A percentile compares a stretch with the other conserved stretches of the same genome.
Evolutionary conservation across 108 stramenopile species (phyloP).

Genomic region (Schizochytrium sp.): DNA sequence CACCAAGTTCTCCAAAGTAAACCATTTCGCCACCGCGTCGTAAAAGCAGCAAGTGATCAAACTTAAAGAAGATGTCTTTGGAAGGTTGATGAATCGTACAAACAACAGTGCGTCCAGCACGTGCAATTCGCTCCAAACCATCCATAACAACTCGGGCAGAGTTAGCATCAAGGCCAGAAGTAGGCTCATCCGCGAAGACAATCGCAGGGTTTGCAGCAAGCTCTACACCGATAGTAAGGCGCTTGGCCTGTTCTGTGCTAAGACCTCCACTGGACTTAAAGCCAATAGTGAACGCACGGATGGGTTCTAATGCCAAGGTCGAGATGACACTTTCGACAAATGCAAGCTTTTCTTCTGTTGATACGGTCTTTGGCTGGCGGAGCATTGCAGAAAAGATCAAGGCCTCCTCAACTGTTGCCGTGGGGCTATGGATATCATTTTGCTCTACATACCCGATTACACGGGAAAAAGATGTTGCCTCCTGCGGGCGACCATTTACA

Average conservation of each 20-base stretch:
- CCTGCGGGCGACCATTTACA: conserved; percentile 77
- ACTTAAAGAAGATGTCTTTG: conserved; percentile 81
- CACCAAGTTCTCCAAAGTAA: conserved; percentile 83
- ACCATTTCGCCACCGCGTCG: conserved; percentile 84
- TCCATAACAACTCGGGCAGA: conserved; percentile 71
- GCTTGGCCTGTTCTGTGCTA: neutral
- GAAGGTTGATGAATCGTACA: conserved; percentile 86
- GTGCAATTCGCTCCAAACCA: conserved; percentile 69
- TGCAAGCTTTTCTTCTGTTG: neutral
- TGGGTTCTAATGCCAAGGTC: conserved; percentile 77
- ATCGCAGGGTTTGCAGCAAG: conserved; percentile 70
- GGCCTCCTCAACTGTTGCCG: conserved; percentile 79
- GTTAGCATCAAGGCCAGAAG: conserved; percentile 68
- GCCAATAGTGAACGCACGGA: conserved; percentile 70
- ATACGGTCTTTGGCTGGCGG: neutral
- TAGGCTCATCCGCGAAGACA: conserved; percentile 76
- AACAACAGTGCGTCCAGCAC: conserved; percentile 68
- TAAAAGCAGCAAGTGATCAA: conserved; percentile 80
- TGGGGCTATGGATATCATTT: conserved; percentile 76
- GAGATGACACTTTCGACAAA: conserved; percentile 72
- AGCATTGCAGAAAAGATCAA: conserved; percentile 71
- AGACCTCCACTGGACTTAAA: conserved; percentile 78
- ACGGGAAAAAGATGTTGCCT: conserved; percentile 59
- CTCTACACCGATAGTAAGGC: conserved; percentile 77
- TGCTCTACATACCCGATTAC: conserved; percentile 80